Percentiles rank a stretch among this genome's conserved stretches.
These are phyloP conservation scores for Parachlorella kessleri DNA, from an alignment of 139 green algal species.

Conservation along the genomic window DNA sequence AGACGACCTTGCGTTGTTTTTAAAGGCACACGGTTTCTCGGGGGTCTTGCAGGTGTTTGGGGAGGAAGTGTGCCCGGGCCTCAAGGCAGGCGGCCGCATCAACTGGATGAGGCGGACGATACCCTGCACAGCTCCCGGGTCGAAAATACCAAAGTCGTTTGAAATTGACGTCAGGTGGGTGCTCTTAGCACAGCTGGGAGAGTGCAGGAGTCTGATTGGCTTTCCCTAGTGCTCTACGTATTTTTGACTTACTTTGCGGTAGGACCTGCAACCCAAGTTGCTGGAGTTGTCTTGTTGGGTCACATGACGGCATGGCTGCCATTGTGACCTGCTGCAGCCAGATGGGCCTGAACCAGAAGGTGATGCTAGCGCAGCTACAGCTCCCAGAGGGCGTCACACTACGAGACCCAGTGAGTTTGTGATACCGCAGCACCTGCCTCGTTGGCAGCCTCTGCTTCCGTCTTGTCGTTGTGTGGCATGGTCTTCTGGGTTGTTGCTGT, in stretches of 20 bases:
- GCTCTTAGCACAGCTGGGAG: neutral
- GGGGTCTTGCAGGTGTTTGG: conserved; percentile 37
- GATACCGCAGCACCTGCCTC: neutral
- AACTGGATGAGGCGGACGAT: conserved; percentile 45
- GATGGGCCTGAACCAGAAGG: conserved; percentile 46
- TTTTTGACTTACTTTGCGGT: neutral
- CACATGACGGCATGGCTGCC: neutral
- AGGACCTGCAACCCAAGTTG: neutral
- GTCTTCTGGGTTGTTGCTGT: too few species aligned
- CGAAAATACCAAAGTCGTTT: conserved; percentile 30
- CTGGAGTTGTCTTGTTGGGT: neutral
- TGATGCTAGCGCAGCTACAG: conserved; percentile 13
- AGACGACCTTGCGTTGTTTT: too few species aligned
- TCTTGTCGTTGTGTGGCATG: neutral
- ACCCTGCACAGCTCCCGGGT: conserved; percentile 14
- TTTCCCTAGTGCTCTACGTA: neutral
- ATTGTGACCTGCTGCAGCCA: neutral
- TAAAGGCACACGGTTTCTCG: too few species aligned
- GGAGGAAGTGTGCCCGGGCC: conserved; percentile 46
- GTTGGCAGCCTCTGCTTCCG: neutral
- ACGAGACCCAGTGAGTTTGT: neutral
- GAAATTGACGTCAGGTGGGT: conserved; percentile 39
- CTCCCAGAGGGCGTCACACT: conserved; percentile 23
- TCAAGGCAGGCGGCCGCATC: conserved; percentile 52
- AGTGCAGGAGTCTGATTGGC: neutral